Evolutionary conservation across 1,284 basidiomycete genomes (phyloP), one percentile per base, ranked within the genome.

Genomic region (Sanghuangporus weigelae): DNA sequence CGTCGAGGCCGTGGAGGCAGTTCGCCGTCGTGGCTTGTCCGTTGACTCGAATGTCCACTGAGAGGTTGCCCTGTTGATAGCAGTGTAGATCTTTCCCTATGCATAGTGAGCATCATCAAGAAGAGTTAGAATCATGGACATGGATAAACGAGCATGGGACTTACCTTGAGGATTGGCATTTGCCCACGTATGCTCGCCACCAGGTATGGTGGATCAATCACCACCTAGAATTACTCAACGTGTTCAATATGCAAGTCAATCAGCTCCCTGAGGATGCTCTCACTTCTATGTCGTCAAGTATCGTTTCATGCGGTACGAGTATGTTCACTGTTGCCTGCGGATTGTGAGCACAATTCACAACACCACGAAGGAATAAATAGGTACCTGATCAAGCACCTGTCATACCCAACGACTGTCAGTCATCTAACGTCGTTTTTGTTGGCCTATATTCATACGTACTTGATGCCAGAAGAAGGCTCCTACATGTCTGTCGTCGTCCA

Each of bases 11-110:
- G 86, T 85, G 19, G 90, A 92, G 2, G 83, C 84, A 0, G 89
- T 90, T 23, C 89, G 84, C 65, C 87, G 86, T 68, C 90, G 78
- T 14, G 79, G 76, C 0, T 83, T 81, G 53, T 79, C 77, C 12
- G 78, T 82, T n/a, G 85, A 83, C 71, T 92, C 90, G 26, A 92
- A 81, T 69, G 90, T 87, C 90, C 90, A 92, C 23, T 84, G 77
- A 1, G 87, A 90, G 53, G 78, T 83, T 11, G 79, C 70, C 2
- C 80, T 80, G 72, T 89, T 84, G 57, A 92, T 80, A 59, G 78
- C 78, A 66, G 84, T 84, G 68, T 91, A 92, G 21, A 90, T 76
- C 42, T 83, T 82, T 50, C 89, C 89, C 90, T 92, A 31, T 5
- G 26, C 26, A 31, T 31, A 31, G 26, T 31, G 26, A 31, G 67